These are phyloP conservation scores for Xylariaceae sp. DNA, from an alignment of 2,329 filamentous ascomycete genomes.

Conservation along the genomic window DNA sequence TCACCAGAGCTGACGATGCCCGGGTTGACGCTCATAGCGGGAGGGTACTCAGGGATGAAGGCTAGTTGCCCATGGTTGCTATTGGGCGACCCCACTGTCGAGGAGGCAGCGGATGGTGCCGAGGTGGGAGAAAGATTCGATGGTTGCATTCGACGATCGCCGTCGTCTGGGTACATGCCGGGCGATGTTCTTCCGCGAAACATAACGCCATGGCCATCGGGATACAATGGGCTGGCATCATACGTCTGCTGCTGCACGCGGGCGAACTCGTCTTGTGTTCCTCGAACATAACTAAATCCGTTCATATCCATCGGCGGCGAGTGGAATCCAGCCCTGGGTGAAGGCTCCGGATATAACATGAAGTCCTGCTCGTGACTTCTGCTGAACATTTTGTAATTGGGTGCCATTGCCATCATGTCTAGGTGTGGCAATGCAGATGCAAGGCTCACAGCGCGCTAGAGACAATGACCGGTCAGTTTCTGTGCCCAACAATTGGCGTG, in stretches of 20 bases:
- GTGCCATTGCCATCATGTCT: constrained; percentile 27
- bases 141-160: constrained; percentile 47
- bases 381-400: constrained; percentile 31
- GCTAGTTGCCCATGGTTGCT: constrained; percentile 57
- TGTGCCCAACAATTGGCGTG: constrained; percentile 7
- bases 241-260: constrained; percentile 43
- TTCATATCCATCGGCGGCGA: constrained; percentile 45
- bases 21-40: constrained; percentile 57
- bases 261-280: constrained; percentile 37
- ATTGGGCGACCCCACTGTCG: constrained; percentile 63
- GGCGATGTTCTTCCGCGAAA: constrained; percentile 47
- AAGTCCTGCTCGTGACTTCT: constrained; percentile 29
- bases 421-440: constrained; percentile 8
- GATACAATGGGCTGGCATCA: constrained; percentile 44
- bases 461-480: constrained; percentile 17
- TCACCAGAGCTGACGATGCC: constrained; percentile 57
- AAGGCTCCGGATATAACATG: constrained; percentile 30
- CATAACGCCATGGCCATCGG: constrained; percentile 42
- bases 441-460: constrained; percentile 12
- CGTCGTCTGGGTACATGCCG: constrained; percentile 47
- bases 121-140: constrained; percentile 60
- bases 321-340: constrained; percentile 24
- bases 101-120: constrained; percentile 61
- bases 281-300: constrained; percentile 39
- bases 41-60: constrained; percentile 54